Evolutionary conservation across 352 stramenopile genomes (phyloP), one percentile per base, ranked within the genome.

Genomic region (Phytophthora chlamydospora): DNA sequence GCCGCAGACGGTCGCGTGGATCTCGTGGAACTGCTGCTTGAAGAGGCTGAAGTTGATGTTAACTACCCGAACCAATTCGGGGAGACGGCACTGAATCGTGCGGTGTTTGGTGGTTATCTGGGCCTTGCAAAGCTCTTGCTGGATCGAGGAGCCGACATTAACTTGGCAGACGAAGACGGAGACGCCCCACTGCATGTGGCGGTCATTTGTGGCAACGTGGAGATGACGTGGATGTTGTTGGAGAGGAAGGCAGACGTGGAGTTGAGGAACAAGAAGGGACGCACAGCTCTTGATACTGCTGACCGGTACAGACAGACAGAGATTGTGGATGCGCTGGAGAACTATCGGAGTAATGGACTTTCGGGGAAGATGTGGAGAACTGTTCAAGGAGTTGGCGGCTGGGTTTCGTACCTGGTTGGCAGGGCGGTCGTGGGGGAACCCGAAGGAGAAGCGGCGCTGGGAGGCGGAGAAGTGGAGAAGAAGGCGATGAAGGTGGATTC

Each of bases 1-100:
- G 53, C 53, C 8, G 53, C 53, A 4, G 54, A 62, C 34, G 54
- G 42, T 17, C 54, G 34, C 29, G n/a, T 43, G 43, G 43, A 54
- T 42, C 12, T 55, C n/a, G 3, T 62, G 12, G 4, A 52, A 16
- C 42, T 62, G 33, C 44, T 62, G 17, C n/a, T 62, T 10, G 39
- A 1, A 45, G 24, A 13, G 11, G 17, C n/a, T 24, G 34, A 36
- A 5, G 42, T 44, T 2, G 16, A 39, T 8, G 14, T 55, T 14
- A 36, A 54, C 27, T 14, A 17, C 32, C 42, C 41, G 19, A 61
- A 61, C n/a, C 53, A 41, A 46, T 61, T 42, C 42, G 39, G 38
- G 34, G 53, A 61, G 53, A 52, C 53, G 27, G 53, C 53, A 3
- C 16, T 62, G 16, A 62, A 35, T 54, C 41, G 54, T 16, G 41